phyloP scores from a whole-genome alignment of 345 rosid species.

The Viola odorata region DNA sequence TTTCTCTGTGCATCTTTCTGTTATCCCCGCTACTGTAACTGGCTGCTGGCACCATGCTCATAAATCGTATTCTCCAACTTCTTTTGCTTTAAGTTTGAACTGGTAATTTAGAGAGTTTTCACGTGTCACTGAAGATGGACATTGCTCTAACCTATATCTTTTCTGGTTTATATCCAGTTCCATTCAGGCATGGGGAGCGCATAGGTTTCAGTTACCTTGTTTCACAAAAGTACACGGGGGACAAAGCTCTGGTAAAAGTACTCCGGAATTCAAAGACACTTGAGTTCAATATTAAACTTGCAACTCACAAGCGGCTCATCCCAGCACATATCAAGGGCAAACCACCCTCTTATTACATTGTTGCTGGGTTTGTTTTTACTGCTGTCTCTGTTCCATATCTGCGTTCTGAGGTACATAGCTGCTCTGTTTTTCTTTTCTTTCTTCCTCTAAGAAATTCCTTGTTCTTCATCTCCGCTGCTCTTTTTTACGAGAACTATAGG shows the following conservation, averaged over 20 bases:
- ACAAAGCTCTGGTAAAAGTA: constrained; percentile 69
- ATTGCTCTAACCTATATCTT: constrained; percentile 1
- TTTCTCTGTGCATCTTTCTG: too few species aligned
- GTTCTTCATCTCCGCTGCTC: too few species aligned
- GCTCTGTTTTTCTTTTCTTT: neutral
- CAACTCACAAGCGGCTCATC: constrained; percentile 75
- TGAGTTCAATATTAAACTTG: constrained; percentile 73
- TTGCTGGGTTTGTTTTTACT: constrained; percentile 87
- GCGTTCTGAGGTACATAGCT: constrained; percentile 68
- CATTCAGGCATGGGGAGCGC: constrained; percentile 92
- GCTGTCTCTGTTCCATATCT: constrained; percentile 87
- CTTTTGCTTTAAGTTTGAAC: too few species aligned
- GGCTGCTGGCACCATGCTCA: too few species aligned
- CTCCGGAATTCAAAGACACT: constrained; percentile 59
- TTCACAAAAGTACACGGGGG: constrained; percentile 91
- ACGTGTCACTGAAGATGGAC: neutral
- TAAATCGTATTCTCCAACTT: too few species aligned
- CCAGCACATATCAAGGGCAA: constrained; percentile 75
- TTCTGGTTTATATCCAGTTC: constrained; percentile 45
- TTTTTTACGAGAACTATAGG: too few species aligned
- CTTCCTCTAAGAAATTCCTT: too few species aligned
- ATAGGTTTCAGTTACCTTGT: constrained; percentile 91
- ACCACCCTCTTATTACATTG: constrained; percentile 84
- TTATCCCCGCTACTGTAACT: too few species aligned
- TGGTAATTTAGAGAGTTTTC: too few species aligned